Percentiles rank a stretch among this genome's conserved stretches.
These are phyloP conservation scores for Farysia itapuensis DNA, from an alignment of 1,284 basidiomycete species.

Conservation along the genomic window DNA sequence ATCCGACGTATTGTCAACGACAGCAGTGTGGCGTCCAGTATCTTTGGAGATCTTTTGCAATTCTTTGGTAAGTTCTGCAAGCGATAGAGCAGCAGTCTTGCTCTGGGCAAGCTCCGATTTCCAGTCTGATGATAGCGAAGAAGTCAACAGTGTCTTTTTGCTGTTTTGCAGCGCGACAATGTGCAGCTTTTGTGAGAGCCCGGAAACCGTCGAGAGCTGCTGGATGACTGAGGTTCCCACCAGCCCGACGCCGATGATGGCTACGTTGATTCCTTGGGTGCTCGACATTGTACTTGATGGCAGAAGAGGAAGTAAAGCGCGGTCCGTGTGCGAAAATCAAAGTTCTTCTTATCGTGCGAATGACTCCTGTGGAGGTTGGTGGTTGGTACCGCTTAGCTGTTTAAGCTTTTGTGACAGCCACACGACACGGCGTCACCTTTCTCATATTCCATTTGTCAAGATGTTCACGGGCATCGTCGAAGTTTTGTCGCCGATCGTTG, in stretches of 20 bases:
- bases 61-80: constrained; percentile 35
- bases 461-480: constrained; percentile 64
- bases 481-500: constrained; percentile 73
- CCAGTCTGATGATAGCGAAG: constrained; percentile 40
- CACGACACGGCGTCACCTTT: too few species aligned
- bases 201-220: constrained; percentile 45
- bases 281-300: constrained; percentile 31
- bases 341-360: too few species aligned
- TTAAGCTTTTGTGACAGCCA: too few species aligned
- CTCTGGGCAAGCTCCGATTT: constrained; percentile 30
- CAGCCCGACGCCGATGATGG: constrained; percentile 56
- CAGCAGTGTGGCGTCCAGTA: constrained; percentile 64
- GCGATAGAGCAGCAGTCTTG: constrained; percentile 34
- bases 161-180: constrained; percentile 56
- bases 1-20: constrained; percentile 93
- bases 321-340: too few species aligned
- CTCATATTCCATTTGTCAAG: constrained; percentile 1
- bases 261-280: constrained; percentile 46
- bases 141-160: constrained; percentile 54
- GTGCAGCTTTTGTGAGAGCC: constrained; percentile 36
- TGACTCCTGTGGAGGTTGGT: too few species aligned
- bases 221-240: constrained; percentile 56
- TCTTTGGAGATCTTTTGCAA: constrained; percentile 41
- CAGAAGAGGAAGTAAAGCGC: too few species aligned
- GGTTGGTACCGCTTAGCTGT: too few species aligned